Evolutionary conservation across 176 grass and related monocot species (phyloP).

Genomic region (Oryza australiensis): DNA sequence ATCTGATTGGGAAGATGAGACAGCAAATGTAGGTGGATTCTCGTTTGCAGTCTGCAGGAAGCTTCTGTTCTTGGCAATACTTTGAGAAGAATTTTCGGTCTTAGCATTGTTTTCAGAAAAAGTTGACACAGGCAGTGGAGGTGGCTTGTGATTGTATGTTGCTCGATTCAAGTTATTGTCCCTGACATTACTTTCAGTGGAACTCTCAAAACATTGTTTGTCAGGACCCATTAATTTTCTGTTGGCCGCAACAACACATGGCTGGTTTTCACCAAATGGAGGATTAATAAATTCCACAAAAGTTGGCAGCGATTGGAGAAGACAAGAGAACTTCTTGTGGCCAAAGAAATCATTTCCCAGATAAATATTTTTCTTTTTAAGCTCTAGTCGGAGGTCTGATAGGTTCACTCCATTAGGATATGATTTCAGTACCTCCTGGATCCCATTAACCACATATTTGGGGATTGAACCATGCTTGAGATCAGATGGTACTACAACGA

Average conservation of each 20-base stretch:
- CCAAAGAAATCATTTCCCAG: conserved; percentile 59
- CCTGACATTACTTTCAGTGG: conserved; percentile 35
- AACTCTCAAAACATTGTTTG: conserved; percentile 25
- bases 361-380: conserved; percentile 49
- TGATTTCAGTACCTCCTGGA: conserved; percentile 38
- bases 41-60: conserved; percentile 15
- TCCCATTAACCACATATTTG: conserved; percentile 39
- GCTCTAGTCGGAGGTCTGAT: conserved; percentile 26
- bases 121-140: conserved; percentile 16
- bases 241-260: conserved; percentile 14
- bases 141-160: conserved; percentile 7
- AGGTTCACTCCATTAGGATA: conserved; percentile 58
- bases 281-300: conserved; percentile 39
- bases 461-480: conserved; percentile 43
- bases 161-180: conserved; percentile 24
- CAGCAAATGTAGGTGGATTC: conserved; percentile 33
- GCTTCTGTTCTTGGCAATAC: conserved; percentile 5
- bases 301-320: conserved; percentile 61
- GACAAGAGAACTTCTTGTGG: conserved; percentile 57
- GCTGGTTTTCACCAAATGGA: conserved; percentile 14
- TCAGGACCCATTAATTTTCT: conserved; percentile 1
- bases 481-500: conserved; percentile 39
- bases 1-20: conserved; percentile 40
- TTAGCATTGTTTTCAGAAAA: conserved; percentile 33
- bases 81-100: conserved; percentile 31